Evolutionary conservation across 1,139 yeast species (phyloP).

Genomic region (Kodamaea anthophila): DNA sequence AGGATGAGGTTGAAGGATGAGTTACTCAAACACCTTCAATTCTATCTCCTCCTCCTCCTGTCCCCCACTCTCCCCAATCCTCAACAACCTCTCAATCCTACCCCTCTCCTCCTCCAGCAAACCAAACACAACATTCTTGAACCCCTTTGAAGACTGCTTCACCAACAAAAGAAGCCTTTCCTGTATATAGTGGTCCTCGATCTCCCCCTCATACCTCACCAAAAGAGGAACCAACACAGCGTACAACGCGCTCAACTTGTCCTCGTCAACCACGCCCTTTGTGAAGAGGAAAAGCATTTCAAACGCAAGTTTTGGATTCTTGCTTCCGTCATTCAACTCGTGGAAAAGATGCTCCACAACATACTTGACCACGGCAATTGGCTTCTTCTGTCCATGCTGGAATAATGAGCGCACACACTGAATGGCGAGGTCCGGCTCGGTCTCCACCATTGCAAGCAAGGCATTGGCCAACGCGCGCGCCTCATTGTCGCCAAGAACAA

Average conservation of each 20-base stretch:
- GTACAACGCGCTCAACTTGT: constrained; percentile 27
- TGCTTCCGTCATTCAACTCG: constrained; percentile 13
- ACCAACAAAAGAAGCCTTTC: constrained; percentile 49
- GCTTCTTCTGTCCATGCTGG: constrained; percentile 27
- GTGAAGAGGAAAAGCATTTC: constrained; percentile 50
- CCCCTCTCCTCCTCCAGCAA: constrained; percentile 34
- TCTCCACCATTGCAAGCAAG: constrained; percentile 29
- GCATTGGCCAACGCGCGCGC: constrained; percentile 22
- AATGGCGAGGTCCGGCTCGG: constrained; percentile 40
- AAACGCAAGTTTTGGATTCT: constrained; percentile 37
- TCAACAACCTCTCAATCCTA: constrained; percentile 38
- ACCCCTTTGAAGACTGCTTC: constrained; percentile 41
- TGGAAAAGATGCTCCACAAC: constrained; percentile 28
- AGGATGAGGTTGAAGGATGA: neutral
- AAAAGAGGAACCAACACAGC: constrained; percentile 47
- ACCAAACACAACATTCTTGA: constrained; percentile 45
- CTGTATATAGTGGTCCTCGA: constrained; percentile 38
- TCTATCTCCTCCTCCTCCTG: constrained; percentile 19
- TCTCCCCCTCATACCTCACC: constrained; percentile 29
- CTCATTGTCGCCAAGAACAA: constrained; percentile 33
- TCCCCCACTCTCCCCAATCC: constrained; percentile 6
- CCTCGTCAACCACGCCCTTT: constrained; percentile 24
- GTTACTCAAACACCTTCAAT: constrained; percentile 28
- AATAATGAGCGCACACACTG: constrained; percentile 57
- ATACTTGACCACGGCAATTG: constrained; percentile 20